Evolutionary conservation across 495 filamentous ascomycete species (phyloP).

Genomic region (Aspergillus ellipticus): DNA sequence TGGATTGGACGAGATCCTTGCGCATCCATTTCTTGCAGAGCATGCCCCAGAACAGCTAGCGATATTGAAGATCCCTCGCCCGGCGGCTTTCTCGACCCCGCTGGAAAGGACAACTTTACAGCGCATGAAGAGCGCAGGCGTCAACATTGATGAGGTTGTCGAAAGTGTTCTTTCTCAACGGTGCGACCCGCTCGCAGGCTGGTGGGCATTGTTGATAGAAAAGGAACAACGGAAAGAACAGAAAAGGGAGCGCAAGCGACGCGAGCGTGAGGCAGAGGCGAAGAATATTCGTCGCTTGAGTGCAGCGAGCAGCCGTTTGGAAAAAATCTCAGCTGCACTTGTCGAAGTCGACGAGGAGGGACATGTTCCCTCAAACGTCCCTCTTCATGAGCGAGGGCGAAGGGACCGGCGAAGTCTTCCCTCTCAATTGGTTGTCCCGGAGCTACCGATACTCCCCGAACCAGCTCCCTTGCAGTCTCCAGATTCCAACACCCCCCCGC

Average conservation of each 20-base stretch:
- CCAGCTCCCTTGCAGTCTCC: constrained; percentile 36
- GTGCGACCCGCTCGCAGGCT: constrained; percentile 87
- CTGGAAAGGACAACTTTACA: constrained; percentile 89
- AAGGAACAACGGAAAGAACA: constrained; percentile 91
- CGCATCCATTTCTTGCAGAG: constrained; percentile 85
- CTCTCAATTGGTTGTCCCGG: constrained; percentile 52
- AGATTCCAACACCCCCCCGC: constrained; percentile 45
- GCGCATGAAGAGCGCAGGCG: constrained; percentile 90
- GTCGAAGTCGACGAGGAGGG: constrained; percentile 74
- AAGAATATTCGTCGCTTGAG: constrained; percentile 78
- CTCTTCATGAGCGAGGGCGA: constrained; percentile 43
- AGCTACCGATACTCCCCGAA: constrained; percentile 73
- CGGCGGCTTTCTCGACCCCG: constrained; percentile 79
- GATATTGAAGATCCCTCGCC: constrained; percentile 80
- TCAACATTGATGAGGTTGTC: constrained; percentile 91
- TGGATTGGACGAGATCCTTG: constrained; percentile 79
- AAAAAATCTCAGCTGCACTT: constrained; percentile 69
- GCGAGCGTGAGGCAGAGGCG: constrained; percentile 76
- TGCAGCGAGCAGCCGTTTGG: constrained; percentile 78
- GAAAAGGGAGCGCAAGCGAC: constrained; percentile 79
- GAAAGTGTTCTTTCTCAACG: constrained; percentile 87
- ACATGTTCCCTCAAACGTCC: constrained; percentile 27
- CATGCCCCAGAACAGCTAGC: constrained; percentile 85
- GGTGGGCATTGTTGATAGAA: constrained; percentile 94
- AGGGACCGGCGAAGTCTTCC: constrained; percentile 56